Evolutionary conservation across 768 basidiomycete genomes (phyloP).

Genomic region (Pisolithus sp.): DNA sequence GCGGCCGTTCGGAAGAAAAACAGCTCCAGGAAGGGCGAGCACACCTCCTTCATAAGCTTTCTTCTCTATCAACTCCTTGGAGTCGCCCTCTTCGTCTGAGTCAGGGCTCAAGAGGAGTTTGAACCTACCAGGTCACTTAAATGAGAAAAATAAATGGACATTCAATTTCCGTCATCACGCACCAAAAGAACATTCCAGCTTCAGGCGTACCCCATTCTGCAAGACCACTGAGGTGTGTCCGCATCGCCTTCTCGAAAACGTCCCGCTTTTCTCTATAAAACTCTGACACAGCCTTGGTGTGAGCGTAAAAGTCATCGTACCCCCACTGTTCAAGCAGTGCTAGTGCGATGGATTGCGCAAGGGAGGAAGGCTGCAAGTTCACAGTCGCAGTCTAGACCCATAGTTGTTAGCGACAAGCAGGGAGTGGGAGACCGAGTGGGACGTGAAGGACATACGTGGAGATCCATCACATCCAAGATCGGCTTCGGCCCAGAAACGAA

Average conservation of each 20-base stretch:
- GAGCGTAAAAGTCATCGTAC: conserved; percentile 63
- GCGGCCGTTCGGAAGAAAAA: conserved; percentile 68
- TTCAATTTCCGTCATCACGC: conserved; percentile 22
- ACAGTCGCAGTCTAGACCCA: conserved; percentile 52
- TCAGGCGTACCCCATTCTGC: conserved; percentile 69
- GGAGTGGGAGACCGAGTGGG: not conserved
- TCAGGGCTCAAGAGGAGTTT: conserved; percentile 46
- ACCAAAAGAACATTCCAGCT: conserved; percentile 91
- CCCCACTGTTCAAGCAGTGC: conserved; percentile 68
- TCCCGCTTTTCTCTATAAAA: conserved; percentile 74
- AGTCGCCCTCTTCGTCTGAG: conserved; percentile 49
- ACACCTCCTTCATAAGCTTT: conserved; percentile 78
- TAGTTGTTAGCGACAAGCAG: not conserved
- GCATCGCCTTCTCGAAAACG: conserved; percentile 70
- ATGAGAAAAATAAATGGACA: not conserved
- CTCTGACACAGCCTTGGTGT: conserved; percentile 59
- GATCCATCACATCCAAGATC: conserved; percentile 64
- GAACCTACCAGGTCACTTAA: conserved; percentile 43
- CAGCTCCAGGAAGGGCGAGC: conserved; percentile 82
- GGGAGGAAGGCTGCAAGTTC: conserved; percentile 59
- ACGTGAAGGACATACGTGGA: conserved; percentile 43
- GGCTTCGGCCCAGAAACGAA: conserved; percentile 70
- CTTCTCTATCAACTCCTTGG: conserved; percentile 62
- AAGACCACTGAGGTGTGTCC: conserved; percentile 68
- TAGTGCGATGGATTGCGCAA: conserved; percentile 57